These are phyloP conservation scores for Xylariaceae sp. DNA, from an alignment of 2,329 filamentous ascomycete species.

Conservation along the genomic window DNA sequence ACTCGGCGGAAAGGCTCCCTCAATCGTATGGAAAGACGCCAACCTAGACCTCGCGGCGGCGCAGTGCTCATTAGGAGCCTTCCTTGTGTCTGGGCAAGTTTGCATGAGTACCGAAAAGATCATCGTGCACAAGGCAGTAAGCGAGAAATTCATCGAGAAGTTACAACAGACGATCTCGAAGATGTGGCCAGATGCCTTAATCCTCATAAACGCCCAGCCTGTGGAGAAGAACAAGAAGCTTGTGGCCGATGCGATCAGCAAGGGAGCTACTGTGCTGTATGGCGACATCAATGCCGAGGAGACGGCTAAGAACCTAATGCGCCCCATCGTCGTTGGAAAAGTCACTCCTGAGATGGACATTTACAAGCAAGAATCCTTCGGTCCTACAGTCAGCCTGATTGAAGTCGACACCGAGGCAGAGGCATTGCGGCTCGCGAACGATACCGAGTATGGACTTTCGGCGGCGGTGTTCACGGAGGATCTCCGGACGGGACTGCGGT, in stretches of 20 bases:
- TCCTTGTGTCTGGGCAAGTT: constrained; percentile 61
- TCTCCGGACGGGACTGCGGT: constrained; percentile 47
- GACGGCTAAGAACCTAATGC: constrained; percentile 42
- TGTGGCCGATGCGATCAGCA: constrained; percentile 50
- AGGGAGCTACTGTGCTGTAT: constrained; percentile 54
- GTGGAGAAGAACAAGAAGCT: constrained; percentile 37
- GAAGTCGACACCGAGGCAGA: constrained; percentile 59
- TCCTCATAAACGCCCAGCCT: constrained; percentile 27
- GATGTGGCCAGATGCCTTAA: constrained; percentile 27
- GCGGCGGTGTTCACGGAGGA: constrained; percentile 63
- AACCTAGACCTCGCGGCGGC: constrained; percentile 59
- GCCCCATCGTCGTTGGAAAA: constrained; percentile 56
- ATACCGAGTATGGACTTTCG: constrained; percentile 65
- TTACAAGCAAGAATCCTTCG: constrained; percentile 63
- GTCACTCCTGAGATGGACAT: constrained; percentile 64
- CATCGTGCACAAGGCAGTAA: constrained; percentile 54
- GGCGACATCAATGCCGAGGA: constrained; percentile 40
- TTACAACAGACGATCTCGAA: constrained; percentile 24
- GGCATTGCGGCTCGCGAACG: constrained; percentile 61
- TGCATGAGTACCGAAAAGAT: constrained; percentile 70
- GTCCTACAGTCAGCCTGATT: constrained; percentile 58
- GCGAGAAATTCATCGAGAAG: constrained; percentile 45
- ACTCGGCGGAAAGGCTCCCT: constrained; percentile 65
- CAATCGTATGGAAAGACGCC: constrained; percentile 65
- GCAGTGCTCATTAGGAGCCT: constrained; percentile 55